phyloP scores from a whole-genome alignment of 306 rosid genomes.

The Pterocarpus santalinus region DNA sequence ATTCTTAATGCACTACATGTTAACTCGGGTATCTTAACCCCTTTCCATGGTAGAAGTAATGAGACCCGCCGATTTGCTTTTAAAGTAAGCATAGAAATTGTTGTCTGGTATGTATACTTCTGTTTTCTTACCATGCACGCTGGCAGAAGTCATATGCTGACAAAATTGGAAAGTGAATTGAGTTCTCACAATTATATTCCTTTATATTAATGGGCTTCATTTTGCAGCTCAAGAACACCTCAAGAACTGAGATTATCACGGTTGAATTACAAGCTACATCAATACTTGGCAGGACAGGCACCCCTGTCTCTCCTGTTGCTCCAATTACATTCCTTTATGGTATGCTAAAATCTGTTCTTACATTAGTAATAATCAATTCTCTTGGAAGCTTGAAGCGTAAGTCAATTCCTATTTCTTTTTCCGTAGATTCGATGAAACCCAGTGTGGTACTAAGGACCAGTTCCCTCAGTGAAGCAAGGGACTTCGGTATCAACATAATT shows the following conservation, averaged over 20 bases:
- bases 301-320: slow-evolving; percentile 65
- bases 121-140: neutral
- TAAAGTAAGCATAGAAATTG: slow-evolving; percentile 53
- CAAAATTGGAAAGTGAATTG: slow-evolving; percentile 19
- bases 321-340: slow-evolving; percentile 71
- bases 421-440: slow-evolving; percentile 60
- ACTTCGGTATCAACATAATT: slow-evolving; percentile 53
- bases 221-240: slow-evolving; percentile 62
- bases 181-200: neutral
- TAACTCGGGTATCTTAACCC: slow-evolving; percentile 55
- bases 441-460: slow-evolving; percentile 62
- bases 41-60: slow-evolving; percentile 48
- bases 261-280: slow-evolving; percentile 54
- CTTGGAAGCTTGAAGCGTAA: slow-evolving; percentile 10
- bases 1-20: slow-evolving; percentile 58
- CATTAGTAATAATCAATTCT: slow-evolving; percentile 1
- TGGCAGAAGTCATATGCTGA: neutral
- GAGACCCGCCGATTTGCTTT: slow-evolving; percentile 61
- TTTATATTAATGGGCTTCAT: neutral
- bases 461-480: slow-evolving; percentile 59
- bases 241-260: slow-evolving; percentile 57
- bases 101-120: neutral
- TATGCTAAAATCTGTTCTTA: slow-evolving; percentile 33
- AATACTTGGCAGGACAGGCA: slow-evolving; percentile 62
- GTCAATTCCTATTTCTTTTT: slow-evolving; percentile 10